Evolutionary conservation across 2,329 filamentous ascomycete genomes (phyloP).

Genomic region (Metarhizium rileyi): DNA sequence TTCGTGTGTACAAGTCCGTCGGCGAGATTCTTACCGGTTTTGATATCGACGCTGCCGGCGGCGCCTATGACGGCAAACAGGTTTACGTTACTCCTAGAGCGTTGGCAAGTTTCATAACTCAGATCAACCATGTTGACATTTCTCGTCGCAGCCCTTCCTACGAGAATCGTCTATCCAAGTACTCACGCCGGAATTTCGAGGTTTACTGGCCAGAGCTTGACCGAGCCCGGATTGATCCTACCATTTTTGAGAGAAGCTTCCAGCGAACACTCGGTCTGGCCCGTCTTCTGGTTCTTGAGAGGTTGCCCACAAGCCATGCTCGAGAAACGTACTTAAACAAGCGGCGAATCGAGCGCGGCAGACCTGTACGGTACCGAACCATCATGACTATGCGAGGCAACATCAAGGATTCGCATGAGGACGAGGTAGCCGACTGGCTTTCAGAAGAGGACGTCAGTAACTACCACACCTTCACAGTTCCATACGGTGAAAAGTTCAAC

Average conservation of each 20-base stretch:
- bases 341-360: conserved; percentile 60
- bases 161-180: conserved; percentile 78
- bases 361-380: conserved; percentile 34
- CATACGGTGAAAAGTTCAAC: conserved; percentile 52
- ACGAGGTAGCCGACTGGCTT: conserved; percentile 78
- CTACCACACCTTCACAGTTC: conserved; percentile 69
- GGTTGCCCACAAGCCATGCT: conserved; percentile 58
- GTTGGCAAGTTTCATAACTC: conserved; percentile 68
- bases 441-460: conserved; percentile 66
- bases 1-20: conserved; percentile 75
- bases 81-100: conserved; percentile 73
- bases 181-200: conserved; percentile 76
- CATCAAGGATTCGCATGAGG: conserved; percentile 66
- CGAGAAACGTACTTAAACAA: conserved; percentile 63
- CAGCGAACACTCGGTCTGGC: conserved; percentile 66
- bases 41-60: conserved; percentile 77
- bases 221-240: conserved; percentile 68
- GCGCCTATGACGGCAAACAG: conserved; percentile 70
- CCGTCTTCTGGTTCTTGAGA: conserved; percentile 69
- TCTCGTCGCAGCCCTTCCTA: conserved; percentile 75
- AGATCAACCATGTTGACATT: conserved; percentile 72
- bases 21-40: conserved; percentile 82
- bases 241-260: conserved; percentile 78
- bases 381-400: conserved; percentile 47
- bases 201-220: conserved; percentile 70